Evolutionary conservation across 192 early-diverging fungal species (phyloP).

Genomic region (Backusella macrospora): DNA sequence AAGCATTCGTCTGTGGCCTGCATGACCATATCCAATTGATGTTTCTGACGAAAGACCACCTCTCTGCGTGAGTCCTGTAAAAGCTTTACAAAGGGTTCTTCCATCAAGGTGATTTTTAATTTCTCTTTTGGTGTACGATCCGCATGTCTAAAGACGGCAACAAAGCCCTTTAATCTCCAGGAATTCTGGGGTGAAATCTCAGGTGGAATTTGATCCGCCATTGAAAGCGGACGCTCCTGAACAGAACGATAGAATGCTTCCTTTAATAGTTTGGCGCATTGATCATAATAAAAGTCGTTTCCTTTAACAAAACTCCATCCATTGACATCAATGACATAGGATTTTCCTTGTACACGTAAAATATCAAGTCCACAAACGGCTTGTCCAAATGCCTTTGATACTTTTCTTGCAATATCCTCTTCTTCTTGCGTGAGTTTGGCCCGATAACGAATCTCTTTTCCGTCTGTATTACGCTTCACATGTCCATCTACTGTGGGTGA

Average conservation of each 20-base stretch:
- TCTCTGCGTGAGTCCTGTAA: conserved; percentile 70
- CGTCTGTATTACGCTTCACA: conserved; percentile 93
- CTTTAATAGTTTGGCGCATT: conserved; percentile 75
- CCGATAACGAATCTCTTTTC: conserved; percentile 95
- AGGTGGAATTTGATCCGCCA: conserved; percentile 34
- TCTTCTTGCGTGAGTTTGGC: conserved; percentile 81
- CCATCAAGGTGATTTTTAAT: conserved; percentile 81
- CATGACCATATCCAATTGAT: conserved; percentile 67
- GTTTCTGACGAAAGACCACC: conserved; percentile 74
- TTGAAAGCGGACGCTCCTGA: conserved; percentile 20
- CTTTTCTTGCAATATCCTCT: conserved; percentile 71
- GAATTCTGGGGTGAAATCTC: conserved; percentile 66
- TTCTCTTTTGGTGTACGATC: conserved; percentile 99
- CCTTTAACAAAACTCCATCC: conserved; percentile 99
- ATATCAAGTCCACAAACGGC: conserved; percentile 96
- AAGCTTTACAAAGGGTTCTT: conserved; percentile 69
- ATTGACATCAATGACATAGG: conserved; percentile 97
- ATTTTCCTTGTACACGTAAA: conserved; percentile 77
- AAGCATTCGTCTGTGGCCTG: conserved; percentile 26
- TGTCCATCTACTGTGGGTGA: conserved; percentile 95
- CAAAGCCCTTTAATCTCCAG: conserved; percentile 93
- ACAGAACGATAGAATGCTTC: conserved; percentile 74
- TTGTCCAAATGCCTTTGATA: conserved; percentile 87
- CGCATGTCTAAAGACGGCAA: conserved; percentile 91
- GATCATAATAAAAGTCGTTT: conserved; percentile 90